Base-by-base conservation (phyloP, 306 rosid species). In the Alnus glutinosa region DNA sequence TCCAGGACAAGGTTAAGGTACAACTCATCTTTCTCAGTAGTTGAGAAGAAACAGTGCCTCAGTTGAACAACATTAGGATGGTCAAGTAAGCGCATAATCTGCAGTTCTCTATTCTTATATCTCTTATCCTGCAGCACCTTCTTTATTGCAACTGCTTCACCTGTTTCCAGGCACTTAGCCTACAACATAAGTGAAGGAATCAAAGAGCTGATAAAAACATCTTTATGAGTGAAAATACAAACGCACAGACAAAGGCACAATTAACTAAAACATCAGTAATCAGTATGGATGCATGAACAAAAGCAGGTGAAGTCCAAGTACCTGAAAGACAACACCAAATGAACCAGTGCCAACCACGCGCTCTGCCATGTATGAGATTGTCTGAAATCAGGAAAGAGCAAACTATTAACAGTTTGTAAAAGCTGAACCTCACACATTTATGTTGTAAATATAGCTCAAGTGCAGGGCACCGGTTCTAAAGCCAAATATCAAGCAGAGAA, bases 291-390 rank as follows among this genome's bases (percentile, higher is more conserved):
- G 30, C 3, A 63, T 34, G 42, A 66, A 82, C 68, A 75, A 23
- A 9, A 5, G 39, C 58, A 80, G 74, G 69, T 39, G 32, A 28
- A 81, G 57, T 49, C 78, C 59, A 80, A 73, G 39, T 90, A 94
- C 98, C 98, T 94, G 97, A 80, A 89, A 92, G 74, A 94, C 98
- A 81, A 92, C 91, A 28, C 98, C 98, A 63, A 94, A 94, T 5
- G 98, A 94, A 76, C 97, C 98, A 39, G 94, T 94, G 28, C 98
- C 98, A 59, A 94, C 98, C 79, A 94, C 94, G 9, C 97, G 97
- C 85, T 94, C 98, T 28, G 98, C 97, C 97, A 89, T 92, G 67
- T 92, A 94, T 2, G 98, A 89, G 79, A 90, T 86, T 83, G 91
- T 90, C 98, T 94, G 90, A 57, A 75, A 70, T 77, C 74, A 76